Base-by-base conservation (phyloP, 2,329 filamentous ascomycete genomes). In the Penicillium sp. region DNA sequence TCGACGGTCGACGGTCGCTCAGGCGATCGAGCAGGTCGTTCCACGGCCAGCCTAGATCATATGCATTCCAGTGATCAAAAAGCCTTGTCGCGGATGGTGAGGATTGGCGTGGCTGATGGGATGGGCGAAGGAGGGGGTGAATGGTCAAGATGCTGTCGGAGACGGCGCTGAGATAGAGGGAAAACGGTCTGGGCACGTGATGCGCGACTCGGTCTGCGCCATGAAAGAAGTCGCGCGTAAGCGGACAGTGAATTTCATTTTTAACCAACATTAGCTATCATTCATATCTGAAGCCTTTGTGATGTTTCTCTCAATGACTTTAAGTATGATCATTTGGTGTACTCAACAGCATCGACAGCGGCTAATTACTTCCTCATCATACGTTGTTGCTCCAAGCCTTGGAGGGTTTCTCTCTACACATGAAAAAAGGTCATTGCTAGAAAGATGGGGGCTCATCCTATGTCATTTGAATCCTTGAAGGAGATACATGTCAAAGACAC, bases 1-100 rank as follows among this genome's bases (percentile, higher is more conserved):
- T 58, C 57, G 57, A 64, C 56, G 55, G 49, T 60, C 60, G 63
- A 62, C 59, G 56, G 55, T 61, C 60, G 63, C 64, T 67, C 62
- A 61, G 56, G 57, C 59, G 55, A 58, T 56, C 61, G 59, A 64
- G 55, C 57, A 63, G 51, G 56, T 64, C 59, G 58, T 62, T 63
- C 54, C 52, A 60, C 60, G 56, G 58, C 51, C 60, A 52, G 49
- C 52, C 52, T 60, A 65, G 48, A 60, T 57, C 58, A 56, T 63
- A 59, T 62, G 56, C 63, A 67, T 66, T 63, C 60, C 63, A 67
- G 51, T 46, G 32, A 49, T 46, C 45, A 43, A 50, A 26, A 27
- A 27, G 22, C 49, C 49, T 49, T 43, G 51, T 46, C 38, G 46
- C 32, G 38, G 47, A 43, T 44, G 45, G 44, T 55, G 46, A 26